Evolutionary conservation across 305 asterid species (phyloP).

Genomic region (Fraxinus velutina): DNA sequence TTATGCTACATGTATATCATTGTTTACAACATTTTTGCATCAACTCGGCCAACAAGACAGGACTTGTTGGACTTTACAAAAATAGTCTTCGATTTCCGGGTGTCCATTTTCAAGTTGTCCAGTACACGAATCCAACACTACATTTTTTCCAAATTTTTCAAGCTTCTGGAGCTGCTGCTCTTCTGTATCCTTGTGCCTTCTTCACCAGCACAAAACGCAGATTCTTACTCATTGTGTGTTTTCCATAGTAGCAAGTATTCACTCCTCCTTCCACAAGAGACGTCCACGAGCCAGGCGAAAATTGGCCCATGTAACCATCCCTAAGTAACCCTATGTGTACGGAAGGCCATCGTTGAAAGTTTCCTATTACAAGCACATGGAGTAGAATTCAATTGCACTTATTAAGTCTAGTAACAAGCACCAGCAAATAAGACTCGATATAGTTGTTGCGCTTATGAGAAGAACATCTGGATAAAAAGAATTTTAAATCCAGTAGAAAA

Average conservation of each 20-base stretch:
- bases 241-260: not conserved
- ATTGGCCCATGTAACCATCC: not conserved
- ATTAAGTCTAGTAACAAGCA: too few species aligned
- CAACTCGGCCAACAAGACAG: not conserved
- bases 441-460: not conserved
- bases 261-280: not conserved
- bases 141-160: not conserved
- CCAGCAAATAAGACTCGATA: not conserved
- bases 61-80: not conserved
- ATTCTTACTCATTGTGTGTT: not conserved
- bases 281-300: not conserved
- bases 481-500: not conserved
- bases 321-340: not conserved
- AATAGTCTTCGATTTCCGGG: not conserved
- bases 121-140: not conserved
- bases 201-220: not conserved
- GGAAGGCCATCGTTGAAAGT: too few species aligned
- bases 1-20: too few species aligned
- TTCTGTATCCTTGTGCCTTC: not conserved
- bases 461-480: not conserved
- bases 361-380: not conserved
- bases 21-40: not conserved
- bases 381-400: not conserved
- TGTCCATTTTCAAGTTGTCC: not conserved
- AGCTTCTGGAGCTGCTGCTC: not conserved